Conservation (phyloP, 331 rosid species). For the Malus hybrid region DNA sequence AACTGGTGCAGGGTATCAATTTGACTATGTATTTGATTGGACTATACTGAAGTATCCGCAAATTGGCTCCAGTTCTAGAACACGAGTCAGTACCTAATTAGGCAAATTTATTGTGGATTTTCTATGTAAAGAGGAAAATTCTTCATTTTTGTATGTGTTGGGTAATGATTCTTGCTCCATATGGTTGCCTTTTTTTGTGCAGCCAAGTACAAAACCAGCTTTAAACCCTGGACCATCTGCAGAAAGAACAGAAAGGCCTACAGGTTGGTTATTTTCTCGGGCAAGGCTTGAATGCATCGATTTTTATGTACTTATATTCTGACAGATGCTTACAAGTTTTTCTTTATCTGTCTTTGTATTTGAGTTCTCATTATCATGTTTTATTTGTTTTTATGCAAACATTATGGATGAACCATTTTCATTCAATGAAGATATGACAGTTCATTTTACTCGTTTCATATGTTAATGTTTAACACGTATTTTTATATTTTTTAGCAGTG, state of each 20-base stretch:
- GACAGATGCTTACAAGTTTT: background rate
- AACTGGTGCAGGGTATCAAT: slow-evolving; percentile 75
- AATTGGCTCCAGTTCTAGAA: slow-evolving; percentile 82
- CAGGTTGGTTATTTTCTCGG: slow-evolving; percentile 47
- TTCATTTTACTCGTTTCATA: background rate
- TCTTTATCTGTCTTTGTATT: background rate
- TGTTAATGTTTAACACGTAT: slow-evolving; percentile 2
- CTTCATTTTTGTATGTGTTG: background rate
- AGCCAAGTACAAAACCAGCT: slow-evolving; percentile 73
- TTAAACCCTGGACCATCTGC: slow-evolving; percentile 62
- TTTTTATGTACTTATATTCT: background rate
- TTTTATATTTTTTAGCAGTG: slow-evolving; percentile 24
- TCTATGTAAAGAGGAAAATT: background rate
- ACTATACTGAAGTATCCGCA: slow-evolving; percentile 91
- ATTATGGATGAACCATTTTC: background rate
- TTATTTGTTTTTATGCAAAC: background rate
- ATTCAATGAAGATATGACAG: background rate
- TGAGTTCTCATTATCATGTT: background rate
- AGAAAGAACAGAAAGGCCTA: slow-evolving; percentile 62
- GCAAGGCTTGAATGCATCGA: slow-evolving; percentile 12
- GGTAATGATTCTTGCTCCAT: background rate
- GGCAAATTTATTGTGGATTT: background rate
- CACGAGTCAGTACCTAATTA: slow-evolving; percentile 51
- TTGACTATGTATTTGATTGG: slow-evolving; percentile 99
- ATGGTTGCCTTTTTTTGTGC: slow-evolving; percentile 17